Evolutionary conservation across 176 grass and related monocot species (phyloP), one percentile per base, ranked within the genome.

Genomic region (Musa itinerans): DNA sequence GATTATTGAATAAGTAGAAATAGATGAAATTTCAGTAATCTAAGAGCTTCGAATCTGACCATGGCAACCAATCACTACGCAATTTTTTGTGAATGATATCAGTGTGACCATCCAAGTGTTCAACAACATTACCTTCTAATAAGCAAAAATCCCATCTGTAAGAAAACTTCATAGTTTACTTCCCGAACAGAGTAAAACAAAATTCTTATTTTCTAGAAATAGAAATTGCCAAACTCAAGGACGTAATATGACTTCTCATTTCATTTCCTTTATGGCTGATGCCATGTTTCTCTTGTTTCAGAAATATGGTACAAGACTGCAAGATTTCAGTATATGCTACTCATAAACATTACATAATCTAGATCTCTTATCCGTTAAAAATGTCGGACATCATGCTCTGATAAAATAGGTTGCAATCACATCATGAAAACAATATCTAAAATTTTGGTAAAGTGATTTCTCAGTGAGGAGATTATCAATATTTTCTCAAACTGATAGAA

Each of bases 51-150:
- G 43, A 13, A 81, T 66, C 73, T 77, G 84, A 99, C 95, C 95
- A 99, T 88, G 88, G 95, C 65, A 99, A 83, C 95, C 95, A 99
- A 79, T 94, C 86, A 53, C 76, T 81, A 86, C 83, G 84, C 78
- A 99, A 83, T 86, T 99, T 99, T 81, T 99, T 99, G 69, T 99
- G 90, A 82, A 99, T 94, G 81, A 99, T 99, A 78, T 92, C 91
- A 51, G 95, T 89, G 83, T 99, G 95, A 51, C 95, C 91, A 85
- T 99, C 95, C 54, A 99, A 68, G 75, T 94, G 88, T 71, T 99
- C 95, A 34, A 99, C 74, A 11, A 94, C 88, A 59, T 80, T 91
- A 73, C 95, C 95, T 91, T 99, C 86, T 54, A 76, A 71, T 80
- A 99, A 87, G 80, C 87, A 94, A 76, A 99, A 99, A 78, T 99